Conservation (phyloP, 768 basidiomycete genomes). For the Psilocybe subaeruginosa region DNA sequence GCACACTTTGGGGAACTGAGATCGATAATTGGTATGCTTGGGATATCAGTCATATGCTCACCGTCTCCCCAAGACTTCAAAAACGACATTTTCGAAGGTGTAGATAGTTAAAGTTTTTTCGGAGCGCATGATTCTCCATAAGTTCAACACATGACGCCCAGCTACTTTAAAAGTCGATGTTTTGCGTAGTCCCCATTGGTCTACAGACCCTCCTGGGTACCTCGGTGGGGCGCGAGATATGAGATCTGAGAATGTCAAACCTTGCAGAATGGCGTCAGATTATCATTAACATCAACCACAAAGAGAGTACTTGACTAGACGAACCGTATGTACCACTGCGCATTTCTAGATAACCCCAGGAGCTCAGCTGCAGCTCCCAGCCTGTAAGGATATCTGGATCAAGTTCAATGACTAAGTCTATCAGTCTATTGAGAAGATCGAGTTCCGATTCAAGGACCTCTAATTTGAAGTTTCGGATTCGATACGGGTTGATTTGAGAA, state of each 20-base stretch:
- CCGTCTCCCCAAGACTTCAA: constrained; percentile 80
- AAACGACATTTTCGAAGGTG: constrained; percentile 88
- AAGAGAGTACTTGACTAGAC: constrained; percentile 9
- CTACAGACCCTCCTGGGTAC: constrained; percentile 32
- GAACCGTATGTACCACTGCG: constrained; percentile 65
- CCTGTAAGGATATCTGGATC: constrained; percentile 94
- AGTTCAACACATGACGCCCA: constrained; percentile 90
- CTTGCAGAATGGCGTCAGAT: constrained; percentile 42
- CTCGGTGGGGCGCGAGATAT: constrained; percentile 75
- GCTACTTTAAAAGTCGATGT: constrained; percentile 82
- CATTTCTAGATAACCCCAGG: constrained; percentile 90
- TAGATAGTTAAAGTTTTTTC: constrained; percentile 81
- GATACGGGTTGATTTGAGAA: constrained; percentile 37
- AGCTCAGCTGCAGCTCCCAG: constrained; percentile 87
- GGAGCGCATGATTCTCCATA: constrained; percentile 90
- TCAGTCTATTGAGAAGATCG: constrained; percentile 75
- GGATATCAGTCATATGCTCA: constrained; percentile 31
- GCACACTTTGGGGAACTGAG: constrained; percentile 53
- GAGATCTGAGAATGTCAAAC: constrained; percentile 70
- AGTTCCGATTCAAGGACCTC: constrained; percentile 70
- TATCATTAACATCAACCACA: not conserved
- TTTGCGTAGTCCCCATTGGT: constrained; percentile 74
- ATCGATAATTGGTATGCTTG: not conserved
- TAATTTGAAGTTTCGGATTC: constrained; percentile 46
- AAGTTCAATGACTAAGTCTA: constrained; percentile 73